A percentile compares a stretch with the other conserved stretches of the same genome.
Conservation (phyloP, 345 rosid species). For the Psidium friedrichsthalianum region DNA sequence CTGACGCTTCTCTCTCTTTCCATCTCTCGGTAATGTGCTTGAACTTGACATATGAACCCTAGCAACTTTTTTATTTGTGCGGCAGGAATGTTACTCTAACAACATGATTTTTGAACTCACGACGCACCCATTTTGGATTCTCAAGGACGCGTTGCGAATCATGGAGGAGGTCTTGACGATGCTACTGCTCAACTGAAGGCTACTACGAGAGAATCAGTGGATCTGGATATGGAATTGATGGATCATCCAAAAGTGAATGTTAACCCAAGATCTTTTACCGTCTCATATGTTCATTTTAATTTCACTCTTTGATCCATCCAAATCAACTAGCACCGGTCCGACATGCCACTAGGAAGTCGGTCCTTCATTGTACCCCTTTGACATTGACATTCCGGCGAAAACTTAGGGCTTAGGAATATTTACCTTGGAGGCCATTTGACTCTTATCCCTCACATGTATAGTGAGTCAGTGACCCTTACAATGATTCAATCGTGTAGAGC, state of each 20-base stretch:
- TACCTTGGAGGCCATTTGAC: background rate
- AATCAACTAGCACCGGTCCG: background rate
- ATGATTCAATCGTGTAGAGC: too few species aligned
- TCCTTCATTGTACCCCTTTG: background rate
- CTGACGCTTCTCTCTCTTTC: constrained; percentile 10
- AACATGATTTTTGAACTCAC: background rate
- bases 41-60: background rate
- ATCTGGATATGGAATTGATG: constrained; percentile 22
- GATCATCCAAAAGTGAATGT: constrained; percentile 43
- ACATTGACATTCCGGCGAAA: background rate
- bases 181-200: background rate
- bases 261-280: constrained; percentile 24
- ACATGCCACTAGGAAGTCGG: background rate
- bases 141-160: background rate
- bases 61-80: background rate
- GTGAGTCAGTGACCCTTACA: too few species aligned
- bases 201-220: constrained; percentile 18
- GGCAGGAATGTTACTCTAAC: background rate
- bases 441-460: too few species aligned
- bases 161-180: background rate
- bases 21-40: constrained; percentile 10
- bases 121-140: background rate
- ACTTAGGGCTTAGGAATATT: background rate
- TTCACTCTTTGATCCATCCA: too few species aligned
- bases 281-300: too few species aligned